A percentile compares a stretch with the other conserved stretches of the same genome.
phyloP scores from a whole-genome alignment of 495 filamentous ascomycete species.

The Aspergillus coremiiformis region DNA sequence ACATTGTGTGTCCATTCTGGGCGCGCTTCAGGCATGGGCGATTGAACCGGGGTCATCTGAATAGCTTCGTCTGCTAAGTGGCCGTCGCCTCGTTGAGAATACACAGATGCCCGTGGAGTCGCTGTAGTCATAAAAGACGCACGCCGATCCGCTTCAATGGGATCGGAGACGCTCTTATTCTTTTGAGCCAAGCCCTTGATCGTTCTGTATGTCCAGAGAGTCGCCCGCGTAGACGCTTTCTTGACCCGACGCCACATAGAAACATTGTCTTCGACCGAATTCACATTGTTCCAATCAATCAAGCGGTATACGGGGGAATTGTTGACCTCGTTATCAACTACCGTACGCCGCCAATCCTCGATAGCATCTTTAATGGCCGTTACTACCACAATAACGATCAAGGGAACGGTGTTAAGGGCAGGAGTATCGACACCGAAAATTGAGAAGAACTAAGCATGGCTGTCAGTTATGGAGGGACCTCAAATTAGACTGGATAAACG shows the following conservation, averaged over 20 bases:
- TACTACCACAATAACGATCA: conserved; percentile 90
- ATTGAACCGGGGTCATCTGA: conserved; percentile 93
- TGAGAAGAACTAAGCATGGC: conserved; percentile 68
- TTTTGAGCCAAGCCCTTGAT: conserved; percentile 36
- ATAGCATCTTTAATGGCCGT: conserved; percentile 96
- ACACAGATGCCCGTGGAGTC: conserved; percentile 52
- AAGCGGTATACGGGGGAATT: conserved; percentile 92
- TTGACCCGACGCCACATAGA: conserved; percentile 84
- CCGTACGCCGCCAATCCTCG: conserved; percentile 90
- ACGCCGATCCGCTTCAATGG: conserved; percentile 43
- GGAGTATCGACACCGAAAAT: conserved; percentile 93
- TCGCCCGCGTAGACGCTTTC: conserved; percentile 69
- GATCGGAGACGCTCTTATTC: conserved; percentile 33
- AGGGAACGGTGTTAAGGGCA: conserved; percentile 78
- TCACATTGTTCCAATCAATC: conserved; percentile 86
- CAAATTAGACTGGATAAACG: background rate
- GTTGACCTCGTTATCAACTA: conserved; percentile 90
- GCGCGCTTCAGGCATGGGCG: conserved; percentile 55
- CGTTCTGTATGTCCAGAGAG: conserved; percentile 50
- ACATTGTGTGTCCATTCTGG: conserved; percentile 29
- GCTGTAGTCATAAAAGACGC: conserved; percentile 57
- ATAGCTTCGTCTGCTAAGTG: conserved; percentile 50
- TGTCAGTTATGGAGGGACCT: background rate
- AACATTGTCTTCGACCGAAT: conserved; percentile 79
- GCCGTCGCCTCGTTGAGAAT: conserved; percentile 52